Base-by-base conservation (phyloP, 192 early-diverging fungal species). In the Cetraspora pellucida region DNA sequence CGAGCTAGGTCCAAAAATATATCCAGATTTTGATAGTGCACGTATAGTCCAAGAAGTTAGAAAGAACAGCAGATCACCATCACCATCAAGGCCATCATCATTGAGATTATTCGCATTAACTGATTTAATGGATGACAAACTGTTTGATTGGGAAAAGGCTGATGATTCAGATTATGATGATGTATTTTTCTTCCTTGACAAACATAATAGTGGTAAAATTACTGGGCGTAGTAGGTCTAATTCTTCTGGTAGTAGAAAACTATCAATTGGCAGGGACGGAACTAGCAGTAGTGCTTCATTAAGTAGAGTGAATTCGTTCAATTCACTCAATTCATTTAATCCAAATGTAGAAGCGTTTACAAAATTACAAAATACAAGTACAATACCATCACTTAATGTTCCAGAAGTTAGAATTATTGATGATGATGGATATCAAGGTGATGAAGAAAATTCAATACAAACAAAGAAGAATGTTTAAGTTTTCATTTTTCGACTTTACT, bases 1-100 rank as follows among this genome's bases (percentile, higher is more conserved):
- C 54, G 95, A 96, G 65, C 87, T 95, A 37, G 95, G 93, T 13
- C 93, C 93, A 10, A 89, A 91, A 77, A 89, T 92, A 43, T 94
- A 90, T 77, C 86, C 88, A n/a, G 89, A 94, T 72, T 94, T 94
- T 82, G 86, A 88, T 75, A 79, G 82, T 37, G 75, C 80, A 50
- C 79, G 83, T 10, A 81, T 84, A 30, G 44, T 84, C 23, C 72
- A 81, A 50, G 81, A 21, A 27, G 1, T 21, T 23, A 68, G 43
- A 10, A 43, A 43, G 43, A 17, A 8, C 2, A n/a, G 19, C 47
- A 19, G 44, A 47, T 68, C 66, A 68, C 44, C 66, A 19, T 68
- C 66, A 50, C 66, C 66, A 17, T 66, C 64, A 30, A 63, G 60
- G 17, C 28, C 60, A 30, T 28, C 28, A 63, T 63, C 83, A 77